Evolutionary conservation across 2,329 filamentous ascomycete genomes (phyloP).

Genomic region (Fusarium sp.): DNA sequence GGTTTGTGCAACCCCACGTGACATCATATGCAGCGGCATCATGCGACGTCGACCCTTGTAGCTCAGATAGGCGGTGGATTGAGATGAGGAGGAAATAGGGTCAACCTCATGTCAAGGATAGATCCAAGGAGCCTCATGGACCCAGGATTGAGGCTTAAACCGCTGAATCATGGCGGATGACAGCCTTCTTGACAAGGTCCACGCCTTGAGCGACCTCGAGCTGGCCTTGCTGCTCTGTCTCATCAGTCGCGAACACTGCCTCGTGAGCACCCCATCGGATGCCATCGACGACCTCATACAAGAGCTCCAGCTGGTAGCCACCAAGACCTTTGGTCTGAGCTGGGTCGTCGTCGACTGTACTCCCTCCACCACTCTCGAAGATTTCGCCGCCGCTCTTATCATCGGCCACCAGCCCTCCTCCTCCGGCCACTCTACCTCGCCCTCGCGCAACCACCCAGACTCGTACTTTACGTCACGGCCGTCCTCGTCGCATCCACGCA

Average conservation of each 20-base stretch:
- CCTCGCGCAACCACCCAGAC: constrained; percentile 40
- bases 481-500: constrained; percentile 36
- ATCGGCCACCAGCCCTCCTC: constrained; percentile 44
- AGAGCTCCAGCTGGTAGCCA: constrained; percentile 76
- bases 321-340: constrained; percentile 74
- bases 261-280: constrained; percentile 75
- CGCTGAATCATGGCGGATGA: constrained; percentile 65
- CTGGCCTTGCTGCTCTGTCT: constrained; percentile 85
- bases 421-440: constrained; percentile 41
- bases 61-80: constrained; percentile 14
- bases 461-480: constrained; percentile 46
- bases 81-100: constrained; percentile 13
- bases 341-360: constrained; percentile 76
- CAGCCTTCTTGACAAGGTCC: constrained; percentile 71
- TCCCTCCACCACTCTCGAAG: constrained; percentile 76
- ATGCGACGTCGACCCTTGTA: constrained; percentile 32
- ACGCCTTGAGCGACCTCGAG: constrained; percentile 84
- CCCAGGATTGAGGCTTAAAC: constrained; percentile 25
- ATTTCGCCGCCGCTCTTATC: constrained; percentile 77
- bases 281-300: constrained; percentile 72
- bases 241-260: constrained; percentile 82
- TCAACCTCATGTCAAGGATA: constrained; percentile 2
- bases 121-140: constrained; percentile 41
- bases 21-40: constrained; percentile 42
- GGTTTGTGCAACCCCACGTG: constrained; percentile 43